Conservation (phyloP, 1,284 basidiomycete genomes). For the Ceratobasidium sp. region DNA sequence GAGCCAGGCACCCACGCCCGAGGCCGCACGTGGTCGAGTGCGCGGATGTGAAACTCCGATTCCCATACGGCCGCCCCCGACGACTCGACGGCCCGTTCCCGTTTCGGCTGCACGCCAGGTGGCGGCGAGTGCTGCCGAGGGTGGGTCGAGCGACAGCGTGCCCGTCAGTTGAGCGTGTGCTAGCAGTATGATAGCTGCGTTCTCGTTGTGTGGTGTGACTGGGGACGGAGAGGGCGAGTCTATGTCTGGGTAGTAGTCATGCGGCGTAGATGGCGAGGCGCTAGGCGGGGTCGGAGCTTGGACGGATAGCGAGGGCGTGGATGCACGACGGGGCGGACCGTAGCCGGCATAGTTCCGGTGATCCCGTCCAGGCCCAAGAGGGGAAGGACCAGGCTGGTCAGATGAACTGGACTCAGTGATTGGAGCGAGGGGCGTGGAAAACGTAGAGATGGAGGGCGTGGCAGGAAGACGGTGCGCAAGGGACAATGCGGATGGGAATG, state of each 20-base stretch:
- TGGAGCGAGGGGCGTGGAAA: slow-evolving; percentile 61
- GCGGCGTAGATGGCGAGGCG: slow-evolving; percentile 62
- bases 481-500: slow-evolving; percentile 61
- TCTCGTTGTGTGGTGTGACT: slow-evolving; percentile 15
- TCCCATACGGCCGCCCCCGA: slow-evolving; percentile 44
- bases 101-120: slow-evolving; percentile 49
- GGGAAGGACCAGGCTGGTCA: slow-evolving; percentile 37
- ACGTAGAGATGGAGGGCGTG: slow-evolving; percentile 49
- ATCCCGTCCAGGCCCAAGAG: slow-evolving; percentile 40
- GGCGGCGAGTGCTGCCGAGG: slow-evolving; percentile 54
- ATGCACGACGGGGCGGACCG: slow-evolving; percentile 55
- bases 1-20: slow-evolving; percentile 31
- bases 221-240: slow-evolving; percentile 32
- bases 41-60: slow-evolving; percentile 27
- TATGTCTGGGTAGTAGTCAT: slow-evolving; percentile 48
- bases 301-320: slow-evolving; percentile 53
- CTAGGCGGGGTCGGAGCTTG: slow-evolving; percentile 56
- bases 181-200: slow-evolving; percentile 81
- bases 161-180: slow-evolving; percentile 89
- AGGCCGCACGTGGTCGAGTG: slow-evolving; percentile 25
- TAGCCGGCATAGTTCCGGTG: slow-evolving; percentile 62
- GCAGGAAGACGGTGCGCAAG: slow-evolving; percentile 55
- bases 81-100: slow-evolving; percentile 31
- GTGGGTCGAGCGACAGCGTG: slow-evolving; percentile 66
- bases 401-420: slow-evolving; percentile 53